phyloP scores from a whole-genome alignment of 306 rosid species.

The Corylus americana region DNA sequence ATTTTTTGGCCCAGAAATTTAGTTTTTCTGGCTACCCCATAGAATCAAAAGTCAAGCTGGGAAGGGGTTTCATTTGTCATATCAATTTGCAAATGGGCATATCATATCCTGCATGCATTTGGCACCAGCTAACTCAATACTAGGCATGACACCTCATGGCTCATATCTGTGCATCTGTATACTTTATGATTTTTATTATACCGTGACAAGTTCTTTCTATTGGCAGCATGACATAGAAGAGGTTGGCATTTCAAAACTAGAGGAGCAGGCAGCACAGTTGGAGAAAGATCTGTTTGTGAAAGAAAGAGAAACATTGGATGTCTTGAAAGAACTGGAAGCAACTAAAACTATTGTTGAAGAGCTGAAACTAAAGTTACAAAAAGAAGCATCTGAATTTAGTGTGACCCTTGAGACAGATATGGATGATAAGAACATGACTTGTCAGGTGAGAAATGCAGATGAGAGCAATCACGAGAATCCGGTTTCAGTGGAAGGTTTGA shows the following conservation, averaged over 20 bases:
- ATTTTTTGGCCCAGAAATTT: background rate
- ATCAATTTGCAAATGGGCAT: background rate
- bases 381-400: conserved; percentile 46
- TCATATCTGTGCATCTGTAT: background rate
- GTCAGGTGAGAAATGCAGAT: conserved; percentile 37
- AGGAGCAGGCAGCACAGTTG: conserved; percentile 43
- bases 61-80: background rate
- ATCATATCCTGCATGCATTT: background rate
- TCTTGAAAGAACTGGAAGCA: conserved; percentile 52
- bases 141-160: background rate
- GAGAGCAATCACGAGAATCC: conserved; percentile 58
- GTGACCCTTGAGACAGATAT: conserved; percentile 17
- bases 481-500: conserved; percentile 30
- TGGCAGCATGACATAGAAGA: conserved; percentile 39
- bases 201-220: conserved; percentile 3
- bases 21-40: background rate
- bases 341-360: conserved; percentile 46
- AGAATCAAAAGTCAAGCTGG: background rate
- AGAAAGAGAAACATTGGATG: conserved; percentile 61
- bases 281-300: conserved; percentile 51
- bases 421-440: conserved; percentile 20
- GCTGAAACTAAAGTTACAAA: conserved; percentile 47
- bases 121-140: background rate
- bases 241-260: conserved; percentile 35
- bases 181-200: background rate